Conservation (phyloP, 2,329 filamentous ascomycete species). For the Incumbomyces lentus region DNA sequence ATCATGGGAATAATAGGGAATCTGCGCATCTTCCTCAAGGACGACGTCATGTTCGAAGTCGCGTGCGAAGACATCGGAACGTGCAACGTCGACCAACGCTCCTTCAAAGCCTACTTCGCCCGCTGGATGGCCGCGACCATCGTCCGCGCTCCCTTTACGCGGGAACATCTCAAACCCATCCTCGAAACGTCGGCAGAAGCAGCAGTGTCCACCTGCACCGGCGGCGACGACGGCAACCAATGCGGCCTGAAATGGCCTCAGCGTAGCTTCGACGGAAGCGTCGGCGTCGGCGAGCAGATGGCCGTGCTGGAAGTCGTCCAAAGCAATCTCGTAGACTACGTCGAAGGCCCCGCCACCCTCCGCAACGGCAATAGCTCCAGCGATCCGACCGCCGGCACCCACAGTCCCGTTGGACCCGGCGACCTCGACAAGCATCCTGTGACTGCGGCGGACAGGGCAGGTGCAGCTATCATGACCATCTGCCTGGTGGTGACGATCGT, state of each 20-base stretch:
- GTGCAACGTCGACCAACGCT: slow-evolving; percentile 54
- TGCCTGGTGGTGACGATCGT: slow-evolving; percentile 17
- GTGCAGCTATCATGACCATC: slow-evolving; percentile 27
- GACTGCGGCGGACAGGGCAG: slow-evolving; percentile 28
- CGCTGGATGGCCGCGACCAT: slow-evolving; percentile 50
- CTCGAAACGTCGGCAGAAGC: slow-evolving; percentile 44
- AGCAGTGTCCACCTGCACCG: slow-evolving; percentile 45
- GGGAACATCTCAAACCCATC: slow-evolving; percentile 41
- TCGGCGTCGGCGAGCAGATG: slow-evolving; percentile 34
- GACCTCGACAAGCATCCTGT: slow-evolving; percentile 19
- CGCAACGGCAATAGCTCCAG: slow-evolving; percentile 46
- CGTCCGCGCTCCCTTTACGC: slow-evolving; percentile 49
- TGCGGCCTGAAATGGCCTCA: slow-evolving; percentile 34
- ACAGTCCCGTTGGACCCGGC: slow-evolving; percentile 13
- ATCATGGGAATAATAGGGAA: slow-evolving; percentile 45
- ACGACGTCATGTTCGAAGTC: slow-evolving; percentile 48
- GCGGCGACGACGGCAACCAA: slow-evolving; percentile 33
- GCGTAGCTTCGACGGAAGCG: slow-evolving; percentile 26
- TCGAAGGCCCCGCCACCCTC: slow-evolving; percentile 34
- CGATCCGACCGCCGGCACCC: slow-evolving; percentile 33
- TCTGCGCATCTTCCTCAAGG: slow-evolving; percentile 42
- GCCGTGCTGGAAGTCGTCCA: slow-evolving; percentile 48
- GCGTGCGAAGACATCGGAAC: slow-evolving; percentile 46
- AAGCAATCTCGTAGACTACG: slow-evolving; percentile 38
- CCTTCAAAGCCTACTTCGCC: slow-evolving; percentile 56